Percentiles rank a stretch among this genome's conserved stretches.
These are phyloP conservation scores for Aspergillus sp. DNA, from an alignment of 2,329 filamentous ascomycete species.

Conservation along the genomic window DNA sequence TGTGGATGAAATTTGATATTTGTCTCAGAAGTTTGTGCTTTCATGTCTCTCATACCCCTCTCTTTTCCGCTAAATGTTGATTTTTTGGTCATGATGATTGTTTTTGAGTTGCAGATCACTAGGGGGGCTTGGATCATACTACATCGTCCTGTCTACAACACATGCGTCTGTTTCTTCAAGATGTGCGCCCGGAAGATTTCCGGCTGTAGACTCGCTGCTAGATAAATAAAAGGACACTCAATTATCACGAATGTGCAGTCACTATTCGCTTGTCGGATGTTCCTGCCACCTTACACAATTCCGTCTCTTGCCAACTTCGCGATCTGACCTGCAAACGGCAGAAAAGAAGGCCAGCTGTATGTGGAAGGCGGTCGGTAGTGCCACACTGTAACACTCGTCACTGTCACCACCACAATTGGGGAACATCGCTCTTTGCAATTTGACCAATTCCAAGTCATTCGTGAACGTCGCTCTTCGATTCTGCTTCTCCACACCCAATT, in stretches of 20 bases:
- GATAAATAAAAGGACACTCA: background rate
- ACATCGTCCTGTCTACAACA: background rate
- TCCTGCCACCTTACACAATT: too few relatives aligned
- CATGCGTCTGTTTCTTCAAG: background rate
- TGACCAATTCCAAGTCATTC: constrained; percentile 14
- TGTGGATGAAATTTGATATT: constrained; percentile 20
- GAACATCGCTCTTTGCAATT: constrained; percentile 8
- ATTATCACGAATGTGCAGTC: background rate
- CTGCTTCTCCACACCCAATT: constrained; percentile 10
- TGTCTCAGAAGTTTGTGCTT: constrained; percentile 16
- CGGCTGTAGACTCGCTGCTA: background rate
- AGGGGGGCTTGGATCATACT: background rate
- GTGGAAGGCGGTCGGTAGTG: constrained; percentile 17
- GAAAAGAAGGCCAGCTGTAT: background rate
- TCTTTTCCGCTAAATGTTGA: constrained; percentile 8
- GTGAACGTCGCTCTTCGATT: constrained; percentile 13
- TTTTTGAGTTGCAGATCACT: background rate
- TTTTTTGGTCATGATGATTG: constrained; percentile 7
- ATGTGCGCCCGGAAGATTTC: background rate
- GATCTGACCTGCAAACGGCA: background rate
- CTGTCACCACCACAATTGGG: background rate
- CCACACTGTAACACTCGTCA: constrained; percentile 8
- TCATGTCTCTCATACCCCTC: constrained; percentile 22
- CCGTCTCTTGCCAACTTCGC: background rate
- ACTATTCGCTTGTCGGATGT: background rate